Conservation (phyloP, 1,284 basidiomycete species). For the Stygiomarasmius scandens region DNA sequence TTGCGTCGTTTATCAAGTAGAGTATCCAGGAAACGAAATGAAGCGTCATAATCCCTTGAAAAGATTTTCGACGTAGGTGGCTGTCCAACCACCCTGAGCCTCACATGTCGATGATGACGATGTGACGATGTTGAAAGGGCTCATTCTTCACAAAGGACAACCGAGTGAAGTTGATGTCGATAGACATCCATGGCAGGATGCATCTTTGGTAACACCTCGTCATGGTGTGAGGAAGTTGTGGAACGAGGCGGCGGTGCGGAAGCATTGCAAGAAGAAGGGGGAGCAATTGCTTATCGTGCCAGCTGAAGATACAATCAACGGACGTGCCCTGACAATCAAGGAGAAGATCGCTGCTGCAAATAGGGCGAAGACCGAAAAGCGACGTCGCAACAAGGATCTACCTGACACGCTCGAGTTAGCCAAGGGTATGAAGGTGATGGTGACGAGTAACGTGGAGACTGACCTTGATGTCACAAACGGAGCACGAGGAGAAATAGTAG, state of each 20-base stretch:
- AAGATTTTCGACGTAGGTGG: no score
- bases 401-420: conserved; percentile 4
- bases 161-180: conserved; percentile 10
- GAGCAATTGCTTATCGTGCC: conserved; percentile 18
- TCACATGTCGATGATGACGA: no score
- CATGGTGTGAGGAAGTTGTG: conserved; percentile 29
- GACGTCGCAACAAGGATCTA: not conserved
- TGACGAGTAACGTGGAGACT: conserved; percentile 24
- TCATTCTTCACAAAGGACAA: not conserved
- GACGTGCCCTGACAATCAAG: not conserved
- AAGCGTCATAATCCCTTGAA: no score
- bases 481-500: conserved; percentile 15
- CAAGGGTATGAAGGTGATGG: conserved; percentile 17
- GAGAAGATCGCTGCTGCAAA: not conserved
- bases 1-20: no score
- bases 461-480: conserved; percentile 28
- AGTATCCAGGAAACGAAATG: no score
- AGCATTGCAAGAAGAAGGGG: conserved; percentile 9
- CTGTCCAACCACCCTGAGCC: no score
- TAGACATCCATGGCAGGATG: conserved; percentile 26
- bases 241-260: conserved; percentile 12
- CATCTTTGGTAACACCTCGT: conserved; percentile 36
- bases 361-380: not conserved
- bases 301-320: conserved; percentile 26
- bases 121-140: no score